These are phyloP conservation scores for Ganoderma lucidum DNA, from an alignment of 1,284 basidiomycete genomes.

Conservation along the genomic window DNA sequence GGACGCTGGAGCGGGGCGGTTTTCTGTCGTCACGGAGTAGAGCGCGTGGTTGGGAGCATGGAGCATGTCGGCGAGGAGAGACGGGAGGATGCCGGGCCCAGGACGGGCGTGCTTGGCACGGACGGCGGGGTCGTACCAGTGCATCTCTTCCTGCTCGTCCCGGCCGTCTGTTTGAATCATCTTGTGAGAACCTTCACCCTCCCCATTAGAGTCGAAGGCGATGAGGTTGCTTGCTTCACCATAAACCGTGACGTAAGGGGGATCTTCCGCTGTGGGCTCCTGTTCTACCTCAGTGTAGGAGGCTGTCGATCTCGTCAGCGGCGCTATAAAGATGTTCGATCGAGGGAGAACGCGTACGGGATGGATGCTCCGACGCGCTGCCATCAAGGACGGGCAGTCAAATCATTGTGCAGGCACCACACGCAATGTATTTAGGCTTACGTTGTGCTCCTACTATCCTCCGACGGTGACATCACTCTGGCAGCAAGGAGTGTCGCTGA, in stretches of 20 bases:
- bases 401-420: neutral
- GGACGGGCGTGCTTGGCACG: slow-evolving; percentile 57
- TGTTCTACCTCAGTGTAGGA: neutral
- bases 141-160: slow-evolving; percentile 60
- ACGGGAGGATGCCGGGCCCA: slow-evolving; percentile 72
- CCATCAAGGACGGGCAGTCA: neutral
- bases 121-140: slow-evolving; percentile 69
- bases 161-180: slow-evolving; percentile 61
- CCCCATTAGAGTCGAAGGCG: slow-evolving; percentile 26
- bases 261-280: neutral
- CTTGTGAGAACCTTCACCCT: slow-evolving; percentile 36
- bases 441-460: neutral
- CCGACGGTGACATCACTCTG: neutral
- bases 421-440: neutral
- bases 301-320: neutral
- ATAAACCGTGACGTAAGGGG: neutral
- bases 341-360: neutral
- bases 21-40: slow-evolving; percentile 61
- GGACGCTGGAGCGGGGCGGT: slow-evolving; percentile 37
- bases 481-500: neutral
- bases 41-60: slow-evolving; percentile 76
- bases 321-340: neutral
- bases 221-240: neutral
- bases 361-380: neutral
- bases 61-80: slow-evolving; percentile 65